Evolutionary conservation across 2,329 filamentous ascomycete species (phyloP).

Genomic region (Verticillium longisporum): DNA sequence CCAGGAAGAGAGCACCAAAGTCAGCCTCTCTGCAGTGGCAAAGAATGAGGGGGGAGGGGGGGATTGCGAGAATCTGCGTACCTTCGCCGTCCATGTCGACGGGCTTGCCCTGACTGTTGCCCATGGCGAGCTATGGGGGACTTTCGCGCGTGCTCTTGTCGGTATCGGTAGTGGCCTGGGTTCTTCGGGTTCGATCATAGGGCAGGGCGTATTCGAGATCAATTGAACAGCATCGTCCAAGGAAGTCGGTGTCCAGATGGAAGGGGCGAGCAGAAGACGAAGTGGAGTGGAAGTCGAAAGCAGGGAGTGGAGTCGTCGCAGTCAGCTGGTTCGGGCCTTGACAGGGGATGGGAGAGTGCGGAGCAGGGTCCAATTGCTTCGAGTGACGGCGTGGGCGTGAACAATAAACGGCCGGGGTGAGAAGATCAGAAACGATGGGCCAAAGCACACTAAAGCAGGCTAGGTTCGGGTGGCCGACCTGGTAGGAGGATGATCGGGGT

Average conservation of each 20-base stretch:
- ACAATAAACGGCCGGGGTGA: background rate
- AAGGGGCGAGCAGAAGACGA: background rate
- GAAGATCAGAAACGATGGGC: background rate
- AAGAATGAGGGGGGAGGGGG: background rate
- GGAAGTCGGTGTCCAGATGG: background rate
- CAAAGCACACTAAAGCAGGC: background rate
- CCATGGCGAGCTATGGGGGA: constrained; percentile 50
- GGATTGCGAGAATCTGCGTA: constrained; percentile 35
- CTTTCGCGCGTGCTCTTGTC: background rate
- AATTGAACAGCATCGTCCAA: background rate
- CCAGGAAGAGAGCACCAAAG: constrained; percentile 11
- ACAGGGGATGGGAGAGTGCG: background rate
- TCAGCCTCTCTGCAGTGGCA: background rate
- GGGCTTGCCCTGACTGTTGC: constrained; percentile 91
- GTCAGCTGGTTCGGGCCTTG: constrained; percentile 1
- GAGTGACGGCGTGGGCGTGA: constrained; percentile 1
- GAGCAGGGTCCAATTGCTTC: constrained; percentile 3
- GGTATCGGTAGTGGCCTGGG: background rate
- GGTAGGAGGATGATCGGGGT: background rate
- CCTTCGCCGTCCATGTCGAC: constrained; percentile 90
- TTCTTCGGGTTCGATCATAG: background rate
- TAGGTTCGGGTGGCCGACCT: background rate
- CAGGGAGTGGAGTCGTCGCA: constrained; percentile 4
- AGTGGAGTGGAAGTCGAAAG: constrained; percentile 1
- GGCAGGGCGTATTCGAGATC: background rate